A percentile compares a stretch with the other conserved stretches of the same genome.
Conservation (phyloP, 106 monocot genomes). For the Apostasia shenzhenica region DNA sequence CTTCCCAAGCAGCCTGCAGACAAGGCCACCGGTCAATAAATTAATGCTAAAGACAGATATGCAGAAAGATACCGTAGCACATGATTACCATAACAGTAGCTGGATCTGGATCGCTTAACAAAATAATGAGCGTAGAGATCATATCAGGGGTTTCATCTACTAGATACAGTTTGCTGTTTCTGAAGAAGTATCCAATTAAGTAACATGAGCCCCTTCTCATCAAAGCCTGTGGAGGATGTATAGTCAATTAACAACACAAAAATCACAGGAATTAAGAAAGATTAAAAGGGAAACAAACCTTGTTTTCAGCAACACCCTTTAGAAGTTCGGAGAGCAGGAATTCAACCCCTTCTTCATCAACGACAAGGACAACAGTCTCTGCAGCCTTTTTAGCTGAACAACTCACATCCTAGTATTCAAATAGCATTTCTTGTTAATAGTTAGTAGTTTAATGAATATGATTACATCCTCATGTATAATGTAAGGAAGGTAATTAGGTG, state of each 20-base stretch:
- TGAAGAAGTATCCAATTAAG: conserved; percentile 90
- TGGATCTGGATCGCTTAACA: conserved; percentile 80
- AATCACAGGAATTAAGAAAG: background rate
- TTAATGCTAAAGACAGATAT: background rate
- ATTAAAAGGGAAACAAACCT: conserved; percentile 37
- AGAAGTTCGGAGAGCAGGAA: conserved; percentile 70
- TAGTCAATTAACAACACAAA: background rate
- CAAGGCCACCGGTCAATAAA: conserved; percentile 11
- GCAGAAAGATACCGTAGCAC: background rate
- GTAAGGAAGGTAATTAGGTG: no score
- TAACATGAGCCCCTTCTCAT: conserved; percentile 87
- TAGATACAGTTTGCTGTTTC: conserved; percentile 86
- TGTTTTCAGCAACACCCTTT: conserved; percentile 62
- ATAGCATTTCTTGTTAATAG: background rate
- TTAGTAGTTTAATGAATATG: no score
- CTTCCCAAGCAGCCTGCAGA: conserved; percentile 81
- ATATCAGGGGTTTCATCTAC: conserved; percentile 73
- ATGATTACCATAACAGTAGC: conserved; percentile 58
- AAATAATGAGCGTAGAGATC: conserved; percentile 67
- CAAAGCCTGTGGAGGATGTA: conserved; percentile 37
- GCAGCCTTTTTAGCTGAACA: conserved; percentile 84
- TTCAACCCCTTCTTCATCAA: conserved; percentile 85
- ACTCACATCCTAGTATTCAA: conserved; percentile 55
- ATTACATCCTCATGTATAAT: no score
- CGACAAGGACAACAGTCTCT: conserved; percentile 83